Evolutionary conservation across 225 moss, liverwort and hornwort species (phyloP).

Genomic region (Physcomitrellopsis africana): DNA sequence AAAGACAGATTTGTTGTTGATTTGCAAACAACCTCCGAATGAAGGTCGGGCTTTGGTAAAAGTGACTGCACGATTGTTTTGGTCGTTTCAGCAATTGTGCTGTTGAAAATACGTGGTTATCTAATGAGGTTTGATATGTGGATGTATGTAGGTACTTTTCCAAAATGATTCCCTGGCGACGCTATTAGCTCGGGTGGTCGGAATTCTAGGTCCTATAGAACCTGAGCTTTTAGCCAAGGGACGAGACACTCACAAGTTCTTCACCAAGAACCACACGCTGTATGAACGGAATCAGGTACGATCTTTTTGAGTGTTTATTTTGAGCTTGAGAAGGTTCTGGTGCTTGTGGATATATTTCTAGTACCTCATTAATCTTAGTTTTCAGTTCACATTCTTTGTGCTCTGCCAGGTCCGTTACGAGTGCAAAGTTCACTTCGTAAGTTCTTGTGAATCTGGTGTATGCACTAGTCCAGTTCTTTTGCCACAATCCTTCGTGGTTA

Average conservation of each 20-base stretch:
- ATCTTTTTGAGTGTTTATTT: neutral
- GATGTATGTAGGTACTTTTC: constrained; percentile 78
- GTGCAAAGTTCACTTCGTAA: too few relatives aligned
- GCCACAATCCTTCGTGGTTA: too few relatives aligned
- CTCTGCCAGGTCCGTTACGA: too few relatives aligned
- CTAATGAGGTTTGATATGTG: constrained; percentile 6
- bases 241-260: constrained; percentile 90
- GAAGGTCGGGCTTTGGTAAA: too few relatives aligned
- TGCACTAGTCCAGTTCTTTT: too few relatives aligned
- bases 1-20: too few relatives aligned
- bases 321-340: neutral
- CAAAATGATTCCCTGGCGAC: constrained; percentile 97
- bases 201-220: constrained; percentile 92
- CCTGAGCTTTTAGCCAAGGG: constrained; percentile 85
- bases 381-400: constrained; percentile 20
- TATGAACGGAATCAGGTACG: constrained; percentile 97
- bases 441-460: too few relatives aligned
- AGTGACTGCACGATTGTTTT: too few relatives aligned
- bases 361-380: constrained; percentile 20
- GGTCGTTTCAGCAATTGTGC: neutral
- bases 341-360: neutral
- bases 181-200: constrained; percentile 93
- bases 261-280: constrained; percentile 85
- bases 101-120: neutral
- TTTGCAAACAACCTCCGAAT: too few relatives aligned